Evolutionary conservation across 805 yeast genomes (phyloP).

Genomic region (Groenewaldozyma salmanticensis): DNA sequence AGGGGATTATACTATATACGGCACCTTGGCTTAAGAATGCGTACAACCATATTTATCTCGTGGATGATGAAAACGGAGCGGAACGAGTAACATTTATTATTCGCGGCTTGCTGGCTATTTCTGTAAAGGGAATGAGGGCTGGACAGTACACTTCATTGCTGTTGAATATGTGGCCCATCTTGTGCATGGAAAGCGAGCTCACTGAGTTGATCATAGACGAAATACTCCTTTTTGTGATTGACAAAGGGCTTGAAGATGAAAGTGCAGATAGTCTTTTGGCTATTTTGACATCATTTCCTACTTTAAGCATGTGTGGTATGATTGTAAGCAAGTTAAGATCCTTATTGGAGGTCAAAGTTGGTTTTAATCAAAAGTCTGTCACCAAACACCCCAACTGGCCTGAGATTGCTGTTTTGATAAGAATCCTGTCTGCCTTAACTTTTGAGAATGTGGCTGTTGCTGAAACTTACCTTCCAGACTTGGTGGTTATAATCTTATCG

Average conservation of each 20-base stretch:
- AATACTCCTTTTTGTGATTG: constrained; percentile 62
- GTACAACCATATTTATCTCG: constrained; percentile 42
- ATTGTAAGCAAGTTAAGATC: constrained; percentile 48
- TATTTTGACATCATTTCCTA: constrained; percentile 55
- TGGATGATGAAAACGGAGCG: constrained; percentile 48
- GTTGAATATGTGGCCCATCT: constrained; percentile 55
- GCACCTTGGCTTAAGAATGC: constrained; percentile 72
- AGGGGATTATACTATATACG: constrained; percentile 39
- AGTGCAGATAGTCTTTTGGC: constrained; percentile 52
- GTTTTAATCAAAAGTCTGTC: constrained; percentile 33
- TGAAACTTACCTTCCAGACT: constrained; percentile 45
- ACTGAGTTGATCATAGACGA: constrained; percentile 58
- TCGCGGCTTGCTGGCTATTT: constrained; percentile 49
- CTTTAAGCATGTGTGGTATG: constrained; percentile 61
- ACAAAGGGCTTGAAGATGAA: constrained; percentile 58
- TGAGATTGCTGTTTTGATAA: constrained; percentile 59
- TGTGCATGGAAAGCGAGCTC: constrained; percentile 53
- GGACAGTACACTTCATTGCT: constrained; percentile 44
- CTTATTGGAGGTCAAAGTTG: constrained; percentile 40
- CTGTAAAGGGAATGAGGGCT: constrained; percentile 35
- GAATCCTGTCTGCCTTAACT: constrained; percentile 52
- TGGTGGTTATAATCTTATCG: constrained; percentile 56
- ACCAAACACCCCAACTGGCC: constrained; percentile 54
- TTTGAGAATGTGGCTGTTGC: constrained; percentile 44
- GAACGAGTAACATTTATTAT: constrained; percentile 52